A percentile compares a stretch with the other conserved stretches of the same genome.
Conservation (phyloP, 2,329 filamentous ascomycete genomes). For the Clonostachys rosea region DNA sequence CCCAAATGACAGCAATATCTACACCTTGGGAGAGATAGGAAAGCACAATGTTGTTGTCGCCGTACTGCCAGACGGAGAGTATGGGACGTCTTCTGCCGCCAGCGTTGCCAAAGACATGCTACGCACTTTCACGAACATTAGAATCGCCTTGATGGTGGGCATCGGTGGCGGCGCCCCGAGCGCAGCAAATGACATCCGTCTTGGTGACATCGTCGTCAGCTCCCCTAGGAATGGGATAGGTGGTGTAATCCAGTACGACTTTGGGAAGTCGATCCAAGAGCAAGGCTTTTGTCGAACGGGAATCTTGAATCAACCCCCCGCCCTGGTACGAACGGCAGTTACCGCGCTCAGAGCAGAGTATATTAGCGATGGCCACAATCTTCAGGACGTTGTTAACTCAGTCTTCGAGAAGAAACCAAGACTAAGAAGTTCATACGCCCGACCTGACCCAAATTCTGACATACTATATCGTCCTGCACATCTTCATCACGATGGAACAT, state of each 20-base stretch:
- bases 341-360: slow-evolving; percentile 2
- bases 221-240: neutral
- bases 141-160: slow-evolving; percentile 11
- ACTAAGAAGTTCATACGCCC: slow-evolving; percentile 1
- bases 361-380: slow-evolving; percentile 12
- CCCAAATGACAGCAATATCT: slow-evolving; percentile 9
- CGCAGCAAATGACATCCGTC: slow-evolving; percentile 13
- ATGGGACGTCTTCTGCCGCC: slow-evolving; percentile 20
- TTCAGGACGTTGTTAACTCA: neutral
- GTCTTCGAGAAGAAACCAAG: slow-evolving; percentile 1
- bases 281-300: slow-evolving; percentile 2
- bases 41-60: slow-evolving; percentile 23
- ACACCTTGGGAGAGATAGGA: slow-evolving; percentile 18
- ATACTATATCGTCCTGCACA: neutral
- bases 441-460: neutral
- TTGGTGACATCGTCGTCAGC: slow-evolving; percentile 13
- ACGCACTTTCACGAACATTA: slow-evolving; percentile 19
- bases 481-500: neutral
- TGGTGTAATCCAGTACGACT: slow-evolving; percentile 7
- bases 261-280: slow-evolving; percentile 5
- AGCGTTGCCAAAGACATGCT: slow-evolving; percentile 21
- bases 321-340: slow-evolving; percentile 2
- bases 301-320: slow-evolving; percentile 5
- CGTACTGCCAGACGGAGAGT: slow-evolving; percentile 14
- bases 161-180: slow-evolving; percentile 11